Base-by-base conservation (phyloP, 2,329 filamentous ascomycete genomes). In the Ascochyta clinopodiicola region DNA sequence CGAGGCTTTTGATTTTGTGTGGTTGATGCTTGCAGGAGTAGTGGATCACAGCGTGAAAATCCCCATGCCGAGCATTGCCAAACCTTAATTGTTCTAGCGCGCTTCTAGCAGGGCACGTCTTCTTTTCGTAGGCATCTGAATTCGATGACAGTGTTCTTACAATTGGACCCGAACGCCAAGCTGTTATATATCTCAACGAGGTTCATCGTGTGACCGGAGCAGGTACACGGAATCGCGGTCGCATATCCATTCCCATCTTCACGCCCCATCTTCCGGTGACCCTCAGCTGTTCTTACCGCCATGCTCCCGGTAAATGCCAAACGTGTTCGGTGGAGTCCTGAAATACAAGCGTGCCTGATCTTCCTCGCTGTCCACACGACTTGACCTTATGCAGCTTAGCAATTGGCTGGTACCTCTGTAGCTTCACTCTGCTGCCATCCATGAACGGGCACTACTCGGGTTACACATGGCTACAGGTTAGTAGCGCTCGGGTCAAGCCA, bases 1-100 rank as follows among this genome's bases (percentile, higher is more conserved):
- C 36, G 51, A 62, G 59, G 56, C 62, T 44, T 58, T 66, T 61
- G 60, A 55, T 62, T 60, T 53, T 61, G 59, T 49, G 60, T 62
- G 62, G 56, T 60, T 55, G 57, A 64, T 64, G 63, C 63, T 63
- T 63, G 57, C 60, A 64, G 55, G 57, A 57, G 62, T 56, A 60
- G 60, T 64, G 63, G 53, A 49, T 62, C 56, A 57, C 61, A 62
- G 52, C 56, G 37, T 37, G 50, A 49, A 43, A 60, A 49, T 59
- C 62, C 64, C 62, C 63, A 39, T 40, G 13, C 29, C 56, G 48
- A 60, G 45, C 50, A 38, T 25, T 56, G 52, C 52, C 52, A 56
- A 56, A 56, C 52, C 45, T 56, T 38, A 47, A 39, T 47, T 32
- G 46, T 56, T 51, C 52, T 56, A 56, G 52, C 42, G 47, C 38